Base-by-base conservation (phyloP, 805 yeast genomes). In the Barnettozyma salicaria region DNA sequence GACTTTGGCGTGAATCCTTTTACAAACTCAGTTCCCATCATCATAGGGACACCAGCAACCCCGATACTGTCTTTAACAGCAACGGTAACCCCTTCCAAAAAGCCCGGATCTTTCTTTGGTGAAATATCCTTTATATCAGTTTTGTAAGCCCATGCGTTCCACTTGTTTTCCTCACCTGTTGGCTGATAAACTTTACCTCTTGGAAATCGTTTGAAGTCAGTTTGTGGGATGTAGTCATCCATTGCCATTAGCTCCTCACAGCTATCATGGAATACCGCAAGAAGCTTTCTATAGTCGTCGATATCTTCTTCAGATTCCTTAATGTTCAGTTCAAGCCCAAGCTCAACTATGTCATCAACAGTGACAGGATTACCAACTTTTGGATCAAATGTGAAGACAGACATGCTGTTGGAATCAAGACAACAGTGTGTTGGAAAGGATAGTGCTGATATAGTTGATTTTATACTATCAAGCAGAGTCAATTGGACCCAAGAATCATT, bases 221-320 rank as follows among this genome's bases (percentile, higher is more conserved):
- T 32, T 25, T 32, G 29, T 6, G 25, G 13, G 3, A 32, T 11
- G 6, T 32, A 32, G 18, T 32, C 35, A 18, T 32, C 35, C 35
- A 32, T 32, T 11, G 35, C 35, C 35, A 32, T 32, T 5, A 32
- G 18, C n/a, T 32, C 35, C 17, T 32, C 35, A 19, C 35, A 32
- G 8, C 19, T 29, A 19, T 32, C 35, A 13, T 32, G 35, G 20
- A 16, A 32, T 10, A 32, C 35, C 18, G 35, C 35, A 18, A 32
- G 17, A 6, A 32, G 14, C 10, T 32, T 32, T 17, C 9, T 32
- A n/a, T 32, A 32, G 5, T 32, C 35, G 3, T 32, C 35, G 5
- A 32, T 6, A 4, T 32, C 35, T n/a, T 18, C 14, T 8, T 32
- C 35, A 3, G 13, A 9, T 13, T 32, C 35, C 19, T 32, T 25